Evolutionary conservation across 2,329 filamentous ascomycete species (phyloP), one percentile per base, ranked within the genome.

Genomic region (Didymella keratinophila): DNA sequence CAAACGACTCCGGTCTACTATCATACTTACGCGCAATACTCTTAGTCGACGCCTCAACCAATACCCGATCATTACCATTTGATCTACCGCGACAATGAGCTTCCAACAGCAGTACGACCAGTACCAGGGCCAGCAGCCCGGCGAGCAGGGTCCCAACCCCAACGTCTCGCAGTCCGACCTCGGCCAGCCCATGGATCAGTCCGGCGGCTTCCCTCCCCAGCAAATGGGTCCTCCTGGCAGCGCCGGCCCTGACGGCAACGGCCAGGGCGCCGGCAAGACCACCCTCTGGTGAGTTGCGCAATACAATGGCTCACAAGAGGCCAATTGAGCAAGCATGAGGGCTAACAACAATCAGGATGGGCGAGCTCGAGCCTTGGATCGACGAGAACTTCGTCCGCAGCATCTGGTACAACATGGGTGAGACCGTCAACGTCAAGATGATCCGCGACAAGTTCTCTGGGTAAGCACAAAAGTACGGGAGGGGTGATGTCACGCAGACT

Each of bases 391-490:
- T 98, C 78, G 91, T 99, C 75, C 93, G 96, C 80, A 95, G 91
- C 70, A 88, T 98, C 44, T 98, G 92, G 86, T 96, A 92, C 73
- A 88, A 93, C 71, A 91, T 97, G 82, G 93, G 91, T 68, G 95
- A 98, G 80, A 88, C 88, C 64, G 95, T 99, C 71, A 97, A 97
- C 71, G 95, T 99, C 71, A 99, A 99, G 87, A 97, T 99, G 86
- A 99, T 99, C 73, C 92, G 95, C 67, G 95, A 99, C 83, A 97
- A 97, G 81, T 97, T 97, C 79, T 97, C 94, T 76, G 95, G 94
- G 93, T 97, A 85, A 80, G 73, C 64, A 63, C 37, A 48, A 59
- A 47, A 63, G 61, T 45, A n/a, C 56, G 44, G 34, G 50, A 43
- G 36, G 3, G 32, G 32, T 46, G 45, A 18, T 32, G 45, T 54